Evolutionary conservation across 495 filamentous ascomycete species (phyloP), one percentile per base, ranked within the genome.

Genomic region (Saxophila tyrrhenica): DNA sequence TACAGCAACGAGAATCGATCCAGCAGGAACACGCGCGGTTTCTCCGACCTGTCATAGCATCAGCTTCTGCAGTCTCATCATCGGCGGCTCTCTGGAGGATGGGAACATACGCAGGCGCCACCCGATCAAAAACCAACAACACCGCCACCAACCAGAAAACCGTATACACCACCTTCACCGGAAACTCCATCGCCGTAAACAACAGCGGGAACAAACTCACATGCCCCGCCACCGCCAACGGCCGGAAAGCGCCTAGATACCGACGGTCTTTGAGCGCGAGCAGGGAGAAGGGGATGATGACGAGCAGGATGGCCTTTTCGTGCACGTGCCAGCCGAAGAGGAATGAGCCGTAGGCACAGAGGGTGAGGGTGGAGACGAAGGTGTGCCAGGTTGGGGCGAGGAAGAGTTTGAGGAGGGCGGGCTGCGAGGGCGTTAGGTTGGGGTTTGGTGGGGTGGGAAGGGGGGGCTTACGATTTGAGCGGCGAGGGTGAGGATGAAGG

Each of bases 311-410:
- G 7, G 92, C 92, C 64, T 98, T 98, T 62, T 98, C 92, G 62
- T 98, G 92, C 19, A 98, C 92, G 64, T 98, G 92, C 92, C 92
- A 98, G 48, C 92, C 91, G 55, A 97, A 96, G 20, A 98, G 77
- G 72, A 98, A 98, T 0, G 92, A 95, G 0, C 90, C 87, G 61
- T 94, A 98, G 49, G 86, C 92, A 62, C 91, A 96, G n/a, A 96
- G 81, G 1, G 89, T 96, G 16, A 96, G 74, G 3, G 87, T 86
- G 9, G 87, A 88, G 48, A 96, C 73, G 67, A 98, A 97, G 24
- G 75, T 85, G 24, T 94, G 84, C 81, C 85, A 94, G 16, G 81
- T 86, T 7, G 91, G 90, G 42, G 75, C 74, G 16, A 81, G 52
- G 73, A 92, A 95, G 38, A 97, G 81, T 65, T 87, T 94, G 51